Evolutionary conservation across 345 rosid species (phyloP), one percentile per base, ranked within the genome.

Genomic region (Citrus maxima): DNA sequence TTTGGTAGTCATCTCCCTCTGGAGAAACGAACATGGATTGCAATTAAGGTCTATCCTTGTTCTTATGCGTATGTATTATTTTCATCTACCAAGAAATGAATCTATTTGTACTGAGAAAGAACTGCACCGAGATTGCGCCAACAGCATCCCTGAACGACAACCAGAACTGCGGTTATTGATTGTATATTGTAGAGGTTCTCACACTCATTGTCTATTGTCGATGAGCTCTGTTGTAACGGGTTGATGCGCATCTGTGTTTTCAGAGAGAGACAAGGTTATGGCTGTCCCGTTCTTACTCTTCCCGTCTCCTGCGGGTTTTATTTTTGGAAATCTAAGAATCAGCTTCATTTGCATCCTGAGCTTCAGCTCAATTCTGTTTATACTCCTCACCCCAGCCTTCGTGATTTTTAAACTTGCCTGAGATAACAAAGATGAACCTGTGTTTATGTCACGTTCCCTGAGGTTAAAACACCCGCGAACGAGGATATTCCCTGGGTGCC

Each of bases 1-100:
- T 40, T 74, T 38, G 10, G 19, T 49, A 68, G 18, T 66, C 76
- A 6, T 59, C 59, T 30, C 38, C 19, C 64, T 22, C 65, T 63
- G 72, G 71, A 70, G 77, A 61, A 72, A 62, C 54, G 74, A 79
- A 62, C 68, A 42, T 67, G 59, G 60, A 25, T 60, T 42, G 59
- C 69, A 51, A n/a, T n/a, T n/a, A 30, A 74, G 66, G 37, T 38
- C 58, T 74, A 42, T 42, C 63, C 38, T 81, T 62, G 30, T 75
- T 80, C 66, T 42, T 3, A 40, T 7, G 58, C 70, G 75, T 68
- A 51, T 62, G 76, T 78, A 55, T 34, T 78, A 67, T 34, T 72
- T 30, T 40, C 22, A 7, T 18, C 42, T 12, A 13, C 69, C 72
- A 68, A 38, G 49, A 74, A 61, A 37, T 67, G 72, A 74, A 61